Evolutionary conservation across 805 yeast species (phyloP).

Genomic region (Cyberlindnera xishuangbannaensis): DNA sequence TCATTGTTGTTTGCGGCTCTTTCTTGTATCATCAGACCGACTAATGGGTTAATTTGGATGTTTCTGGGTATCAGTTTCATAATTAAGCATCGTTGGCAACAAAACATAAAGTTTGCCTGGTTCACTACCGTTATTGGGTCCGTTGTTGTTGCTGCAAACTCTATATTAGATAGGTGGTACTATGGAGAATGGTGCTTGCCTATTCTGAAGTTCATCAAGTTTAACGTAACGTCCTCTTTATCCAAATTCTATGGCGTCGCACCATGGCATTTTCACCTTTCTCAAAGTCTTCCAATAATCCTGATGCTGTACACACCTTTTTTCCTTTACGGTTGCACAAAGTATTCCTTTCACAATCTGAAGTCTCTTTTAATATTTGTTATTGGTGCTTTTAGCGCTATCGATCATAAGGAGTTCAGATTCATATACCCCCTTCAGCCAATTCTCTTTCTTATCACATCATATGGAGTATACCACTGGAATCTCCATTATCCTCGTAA

Average conservation of each 20-base stretch:
- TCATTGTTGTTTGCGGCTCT: slow-evolving; percentile 50
- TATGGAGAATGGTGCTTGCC: slow-evolving; percentile 59
- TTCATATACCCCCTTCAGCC: slow-evolving; percentile 87
- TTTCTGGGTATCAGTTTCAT: slow-evolving; percentile 40
- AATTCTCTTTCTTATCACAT: slow-evolving; percentile 47
- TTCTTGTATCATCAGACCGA: slow-evolving; percentile 76
- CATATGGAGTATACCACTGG: slow-evolving; percentile 28
- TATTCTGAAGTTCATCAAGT: slow-evolving; percentile 60
- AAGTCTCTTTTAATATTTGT: slow-evolving; percentile 37
- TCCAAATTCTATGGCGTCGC: slow-evolving; percentile 82
- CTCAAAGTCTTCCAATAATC: slow-evolving; percentile 78
- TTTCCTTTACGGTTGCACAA: slow-evolving; percentile 38
- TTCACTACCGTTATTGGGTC: slow-evolving; percentile 16
- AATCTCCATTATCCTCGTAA: slow-evolving; percentile 15
- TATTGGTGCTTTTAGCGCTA: slow-evolving; percentile 50
- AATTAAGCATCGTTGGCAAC: slow-evolving; percentile 6
- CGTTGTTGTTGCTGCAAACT: slow-evolving; percentile 27
- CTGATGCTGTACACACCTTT: slow-evolving; percentile 63
- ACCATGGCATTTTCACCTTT: slow-evolving; percentile 77
- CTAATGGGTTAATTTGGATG: slow-evolving; percentile 75
- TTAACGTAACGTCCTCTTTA: slow-evolving; percentile 68
- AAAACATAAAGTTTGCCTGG: slow-evolving; percentile 12
- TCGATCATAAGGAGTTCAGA: slow-evolving; percentile 86
- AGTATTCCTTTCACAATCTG: slow-evolving; percentile 20
- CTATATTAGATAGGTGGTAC: slow-evolving; percentile 50